Evolutionary conservation across 768 basidiomycete genomes (phyloP).

Genomic region (Sporobolomyces phaffii): DNA sequence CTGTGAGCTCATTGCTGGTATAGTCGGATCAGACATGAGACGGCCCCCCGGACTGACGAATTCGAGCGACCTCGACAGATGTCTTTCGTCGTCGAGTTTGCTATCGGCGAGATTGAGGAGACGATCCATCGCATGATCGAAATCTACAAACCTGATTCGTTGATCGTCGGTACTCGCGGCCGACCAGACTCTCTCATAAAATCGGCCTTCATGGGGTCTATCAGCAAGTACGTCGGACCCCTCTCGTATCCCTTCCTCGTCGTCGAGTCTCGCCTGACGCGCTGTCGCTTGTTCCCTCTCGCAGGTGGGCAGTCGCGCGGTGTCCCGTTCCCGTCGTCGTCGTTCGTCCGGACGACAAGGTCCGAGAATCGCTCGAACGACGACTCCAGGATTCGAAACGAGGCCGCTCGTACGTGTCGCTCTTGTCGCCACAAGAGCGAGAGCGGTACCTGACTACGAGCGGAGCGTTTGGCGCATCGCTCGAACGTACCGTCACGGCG

Average conservation of each 20-base stretch:
- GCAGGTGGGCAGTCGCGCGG: constrained; percentile 79
- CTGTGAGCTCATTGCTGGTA: constrained; percentile 54
- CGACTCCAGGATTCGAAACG: constrained; percentile 32
- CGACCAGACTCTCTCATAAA: constrained; percentile 54
- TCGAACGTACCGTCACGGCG: constrained; percentile 21
- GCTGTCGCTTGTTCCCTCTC: too few species aligned
- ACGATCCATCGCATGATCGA: constrained; percentile 65
- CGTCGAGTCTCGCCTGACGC: too few species aligned
- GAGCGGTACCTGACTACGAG: background rate
- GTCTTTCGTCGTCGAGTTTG: constrained; percentile 85
- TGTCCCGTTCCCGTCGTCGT: constrained; percentile 96
- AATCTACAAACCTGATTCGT: constrained; percentile 74
- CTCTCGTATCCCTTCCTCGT: too few species aligned
- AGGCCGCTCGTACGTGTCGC: constrained; percentile 35
- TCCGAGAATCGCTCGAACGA: constrained; percentile 32
- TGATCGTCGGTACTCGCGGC: constrained; percentile 88
- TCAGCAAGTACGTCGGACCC: constrained; percentile 54
- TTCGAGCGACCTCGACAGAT: too few species aligned
- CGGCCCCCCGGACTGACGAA: too few species aligned
- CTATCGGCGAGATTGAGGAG: constrained; percentile 81
- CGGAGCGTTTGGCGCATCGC: constrained; percentile 5
- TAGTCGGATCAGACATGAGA: too few species aligned
- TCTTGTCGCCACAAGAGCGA: constrained; percentile 19
- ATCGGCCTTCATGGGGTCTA: constrained; percentile 58
- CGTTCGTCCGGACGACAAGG: constrained; percentile 55